Conservation (phyloP, 1,284 basidiomycete species). For the Fomes fomentarius region DNA sequence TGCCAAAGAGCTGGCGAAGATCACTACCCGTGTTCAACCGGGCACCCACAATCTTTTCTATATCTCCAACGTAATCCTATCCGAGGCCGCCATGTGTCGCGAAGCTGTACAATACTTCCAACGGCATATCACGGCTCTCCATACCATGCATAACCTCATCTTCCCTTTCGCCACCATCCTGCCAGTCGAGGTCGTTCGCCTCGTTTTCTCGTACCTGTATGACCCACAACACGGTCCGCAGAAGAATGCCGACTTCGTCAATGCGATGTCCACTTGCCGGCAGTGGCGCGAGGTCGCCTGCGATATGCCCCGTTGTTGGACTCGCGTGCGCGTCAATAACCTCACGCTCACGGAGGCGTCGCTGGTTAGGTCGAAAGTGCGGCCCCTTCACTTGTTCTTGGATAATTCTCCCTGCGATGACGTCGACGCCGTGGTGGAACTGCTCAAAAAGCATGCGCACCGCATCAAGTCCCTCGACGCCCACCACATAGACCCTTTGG, state of each 20-base stretch:
- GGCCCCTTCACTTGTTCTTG: not conserved
- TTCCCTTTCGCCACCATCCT: no score
- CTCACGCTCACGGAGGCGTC: not conserved
- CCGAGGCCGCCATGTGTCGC: not conserved
- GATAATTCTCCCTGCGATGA: not conserved
- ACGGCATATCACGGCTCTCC: no score
- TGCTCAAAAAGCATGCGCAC: not conserved
- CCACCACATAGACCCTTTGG: not conserved
- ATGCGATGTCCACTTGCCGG: constrained; percentile 1
- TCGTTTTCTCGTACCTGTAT: not conserved
- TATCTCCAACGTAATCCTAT: not conserved
- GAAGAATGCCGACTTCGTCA: not conserved
- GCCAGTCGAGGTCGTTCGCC: not conserved
- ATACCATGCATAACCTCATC: no score
- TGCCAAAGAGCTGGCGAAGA: not conserved
- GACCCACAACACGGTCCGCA: not conserved
- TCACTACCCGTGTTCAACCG: not conserved
- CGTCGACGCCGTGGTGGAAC: not conserved
- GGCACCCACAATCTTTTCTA: not conserved
- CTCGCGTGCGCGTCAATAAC: constrained; percentile 3
- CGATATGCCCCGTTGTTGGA: not conserved
- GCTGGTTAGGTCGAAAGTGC: not conserved
- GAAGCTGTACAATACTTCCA: no score
- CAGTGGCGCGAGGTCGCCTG: constrained; percentile 4
- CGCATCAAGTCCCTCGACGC: constrained; percentile 2